Conservation (phyloP, 1,284 basidiomycete genomes). For the Sporisorium scitamineum region DNA sequence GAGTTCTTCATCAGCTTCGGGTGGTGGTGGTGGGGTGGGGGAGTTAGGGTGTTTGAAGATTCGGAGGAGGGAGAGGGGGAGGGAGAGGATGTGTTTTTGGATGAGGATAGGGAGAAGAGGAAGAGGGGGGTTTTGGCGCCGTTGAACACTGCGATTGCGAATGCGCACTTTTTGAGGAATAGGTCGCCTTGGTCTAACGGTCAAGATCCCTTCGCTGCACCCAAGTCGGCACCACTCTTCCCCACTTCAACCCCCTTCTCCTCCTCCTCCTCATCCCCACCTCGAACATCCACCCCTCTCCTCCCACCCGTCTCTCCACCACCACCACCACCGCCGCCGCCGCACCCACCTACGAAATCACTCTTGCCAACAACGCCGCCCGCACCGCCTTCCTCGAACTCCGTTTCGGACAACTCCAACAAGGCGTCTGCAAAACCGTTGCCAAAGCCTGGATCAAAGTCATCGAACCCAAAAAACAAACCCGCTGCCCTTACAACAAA, state of each 20-base stretch:
- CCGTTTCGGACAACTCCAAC: conserved; percentile 71
- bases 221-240: conserved; percentile 52
- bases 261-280: too few relatives aligned
- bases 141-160: conserved; percentile 49
- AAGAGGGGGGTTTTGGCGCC: conserved; percentile 27
- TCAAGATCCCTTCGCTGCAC: conserved; percentile 9
- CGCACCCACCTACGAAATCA: conserved; percentile 22
- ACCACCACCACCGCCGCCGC: neutral
- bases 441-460: conserved; percentile 72
- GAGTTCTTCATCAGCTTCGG: too few relatives aligned
- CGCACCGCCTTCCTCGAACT: conserved; percentile 65
- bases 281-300: conserved; percentile 22
- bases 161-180: conserved; percentile 35
- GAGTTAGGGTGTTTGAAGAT: conserved; percentile 26
- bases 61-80: conserved; percentile 16
- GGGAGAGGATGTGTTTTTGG: conserved; percentile 10
- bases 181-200: conserved; percentile 5
- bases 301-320: conserved; percentile 2
- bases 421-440: conserved; percentile 73
- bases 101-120: neutral
- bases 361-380: conserved; percentile 35
- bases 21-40: neutral
- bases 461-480: conserved; percentile 74
- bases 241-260: conserved; percentile 8
- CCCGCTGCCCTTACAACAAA: conserved; percentile 72